Conservation (phyloP, 495 filamentous ascomycete genomes). For the Penicillium dipodomyicola region DNA sequence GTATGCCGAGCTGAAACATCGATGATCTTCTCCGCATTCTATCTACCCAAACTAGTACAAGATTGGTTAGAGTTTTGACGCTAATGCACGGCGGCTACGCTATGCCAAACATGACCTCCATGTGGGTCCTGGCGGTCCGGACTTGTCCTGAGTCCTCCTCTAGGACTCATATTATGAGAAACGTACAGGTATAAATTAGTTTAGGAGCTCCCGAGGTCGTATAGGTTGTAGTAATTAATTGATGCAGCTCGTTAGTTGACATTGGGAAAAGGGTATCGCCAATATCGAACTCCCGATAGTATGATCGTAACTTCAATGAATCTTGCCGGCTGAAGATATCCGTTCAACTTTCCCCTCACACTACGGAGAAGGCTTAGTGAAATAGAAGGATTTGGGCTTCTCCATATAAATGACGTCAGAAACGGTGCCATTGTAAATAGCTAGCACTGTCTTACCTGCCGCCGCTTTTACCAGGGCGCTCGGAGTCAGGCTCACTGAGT, state of each 20-base stretch:
- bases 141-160: neutral
- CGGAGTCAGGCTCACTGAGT: too few relatives aligned
- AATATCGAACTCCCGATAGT: neutral
- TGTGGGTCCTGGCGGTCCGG: neutral
- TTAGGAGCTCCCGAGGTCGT: too few relatives aligned
- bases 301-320: neutral
- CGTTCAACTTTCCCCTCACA: neutral
- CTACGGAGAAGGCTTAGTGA: neutral
- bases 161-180: neutral
- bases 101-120: neutral
- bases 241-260: neutral
- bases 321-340: neutral
- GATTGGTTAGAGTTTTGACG: neutral
- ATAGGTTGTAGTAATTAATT: neutral
- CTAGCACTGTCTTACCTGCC: too few relatives aligned
- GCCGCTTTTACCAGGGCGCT: too few relatives aligned
- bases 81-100: slow-evolving; percentile 9
- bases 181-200: neutral
- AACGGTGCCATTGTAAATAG: neutral
- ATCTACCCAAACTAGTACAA: neutral
- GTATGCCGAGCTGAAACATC: neutral
- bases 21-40: neutral
- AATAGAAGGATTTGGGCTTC: neutral
- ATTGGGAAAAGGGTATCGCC: neutral
- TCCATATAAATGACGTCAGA: neutral